Evolutionary conservation across 176 grass and related monocot species (phyloP).

Genomic region (Areca catechu): DNA sequence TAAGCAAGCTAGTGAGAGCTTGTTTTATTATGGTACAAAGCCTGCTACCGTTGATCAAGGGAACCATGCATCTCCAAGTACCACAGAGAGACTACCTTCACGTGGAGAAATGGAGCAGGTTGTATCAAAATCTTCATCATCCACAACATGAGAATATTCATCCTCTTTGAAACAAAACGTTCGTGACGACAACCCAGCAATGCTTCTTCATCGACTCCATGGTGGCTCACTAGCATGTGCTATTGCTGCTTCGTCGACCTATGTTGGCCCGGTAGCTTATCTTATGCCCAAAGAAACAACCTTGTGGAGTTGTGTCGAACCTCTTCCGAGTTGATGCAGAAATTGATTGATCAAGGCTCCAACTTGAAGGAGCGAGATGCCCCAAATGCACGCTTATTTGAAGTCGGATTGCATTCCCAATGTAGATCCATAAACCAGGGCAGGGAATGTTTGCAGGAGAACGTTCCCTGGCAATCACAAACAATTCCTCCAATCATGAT

Average conservation of each 20-base stretch:
- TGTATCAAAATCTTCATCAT: slow-evolving; percentile 63
- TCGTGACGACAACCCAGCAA: not conserved
- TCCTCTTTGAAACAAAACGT: slow-evolving; percentile 9
- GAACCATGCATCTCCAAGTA: too few species aligned
- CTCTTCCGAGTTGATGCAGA: not conserved
- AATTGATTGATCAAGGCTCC: not conserved
- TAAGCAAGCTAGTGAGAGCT: too few species aligned
- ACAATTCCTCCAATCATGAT: slow-evolving; percentile 34
- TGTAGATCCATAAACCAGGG: slow-evolving; percentile 1
- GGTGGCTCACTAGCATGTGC: too few species aligned
- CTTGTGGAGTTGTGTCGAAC: slow-evolving; percentile 8
- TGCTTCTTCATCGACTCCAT: slow-evolving; percentile 20
- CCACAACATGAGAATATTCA: slow-evolving; percentile 17
- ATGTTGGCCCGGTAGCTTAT: slow-evolving; percentile 3
- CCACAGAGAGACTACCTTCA: not conserved
- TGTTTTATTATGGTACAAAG: too few species aligned
- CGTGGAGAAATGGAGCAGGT: slow-evolving; percentile 72
- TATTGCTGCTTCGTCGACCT: too few species aligned
- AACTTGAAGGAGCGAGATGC: not conserved
- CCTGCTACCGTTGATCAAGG: too few species aligned
- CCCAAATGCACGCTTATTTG: not conserved
- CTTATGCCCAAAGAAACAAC: slow-evolving; percentile 22
- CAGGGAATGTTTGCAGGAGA: slow-evolving; percentile 45
- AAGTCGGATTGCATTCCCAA: not conserved
- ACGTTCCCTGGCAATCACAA: slow-evolving; percentile 55